These are phyloP conservation scores for Trichopus zeylanicus DNA, from an alignment of 116 monocot species.

Conservation along the genomic window DNA sequence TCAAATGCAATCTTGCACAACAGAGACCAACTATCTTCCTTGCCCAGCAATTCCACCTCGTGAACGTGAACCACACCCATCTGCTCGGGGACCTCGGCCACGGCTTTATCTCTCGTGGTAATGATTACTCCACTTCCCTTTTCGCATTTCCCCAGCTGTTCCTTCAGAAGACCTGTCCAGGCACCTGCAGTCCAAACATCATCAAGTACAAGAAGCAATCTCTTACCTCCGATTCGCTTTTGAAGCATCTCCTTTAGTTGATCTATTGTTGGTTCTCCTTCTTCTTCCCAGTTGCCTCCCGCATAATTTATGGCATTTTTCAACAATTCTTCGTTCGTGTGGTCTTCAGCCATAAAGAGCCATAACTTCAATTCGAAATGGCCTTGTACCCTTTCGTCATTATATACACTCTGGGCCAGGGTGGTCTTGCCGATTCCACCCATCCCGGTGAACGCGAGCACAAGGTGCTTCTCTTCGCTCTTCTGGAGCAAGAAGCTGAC, in stretches of 20 bases:
- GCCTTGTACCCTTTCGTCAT: background rate
- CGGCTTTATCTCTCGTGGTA: constrained; percentile 1
- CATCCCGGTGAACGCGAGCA: background rate
- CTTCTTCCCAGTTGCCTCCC: background rate
- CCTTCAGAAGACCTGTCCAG: background rate
- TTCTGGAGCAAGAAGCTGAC: background rate
- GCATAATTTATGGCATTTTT: background rate
- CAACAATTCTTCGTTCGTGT: background rate
- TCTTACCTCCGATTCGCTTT: background rate
- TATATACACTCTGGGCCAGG: background rate
- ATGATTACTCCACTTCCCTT: background rate
- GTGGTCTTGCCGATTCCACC: constrained; percentile 5
- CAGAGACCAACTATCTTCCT: background rate
- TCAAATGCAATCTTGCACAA: too few species aligned
- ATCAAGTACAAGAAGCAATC: background rate
- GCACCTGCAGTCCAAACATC: background rate
- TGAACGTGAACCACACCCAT: background rate
- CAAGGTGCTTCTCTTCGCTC: background rate
- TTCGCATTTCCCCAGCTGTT: background rate
- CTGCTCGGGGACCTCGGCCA: background rate
- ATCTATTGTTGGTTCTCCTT: background rate
- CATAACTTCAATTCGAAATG: background rate
- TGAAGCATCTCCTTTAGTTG: background rate
- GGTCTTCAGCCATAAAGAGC: background rate
- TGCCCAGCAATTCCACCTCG: background rate